phyloP scores from a whole-genome alignment of 2,329 filamentous ascomycete genomes.

The Fusarium succisae region DNA sequence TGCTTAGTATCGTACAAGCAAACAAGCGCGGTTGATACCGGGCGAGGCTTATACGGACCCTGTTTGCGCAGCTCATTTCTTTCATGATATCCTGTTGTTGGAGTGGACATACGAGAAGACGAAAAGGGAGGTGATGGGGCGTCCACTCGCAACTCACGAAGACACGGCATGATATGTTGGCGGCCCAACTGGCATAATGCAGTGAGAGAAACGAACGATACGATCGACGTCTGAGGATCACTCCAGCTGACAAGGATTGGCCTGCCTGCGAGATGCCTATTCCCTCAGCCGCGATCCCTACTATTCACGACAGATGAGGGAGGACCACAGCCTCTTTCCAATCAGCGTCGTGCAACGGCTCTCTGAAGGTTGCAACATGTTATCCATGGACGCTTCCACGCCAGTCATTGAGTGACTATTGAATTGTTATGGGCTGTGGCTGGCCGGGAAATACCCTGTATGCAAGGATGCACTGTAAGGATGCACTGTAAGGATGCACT shows the following conservation, averaged over 20 bases:
- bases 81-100: conserved; percentile 18
- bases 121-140: conserved; percentile 33
- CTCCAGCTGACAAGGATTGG: conserved; percentile 37
- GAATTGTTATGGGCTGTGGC: conserved; percentile 11
- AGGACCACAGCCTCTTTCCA: conserved; percentile 38
- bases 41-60: conserved; percentile 16
- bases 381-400: conserved; percentile 29
- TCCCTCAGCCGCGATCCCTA: conserved; percentile 21
- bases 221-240: conserved; percentile 35
- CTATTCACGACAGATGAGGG: conserved; percentile 37
- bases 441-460: conserved; percentile 24
- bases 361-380: conserved; percentile 3
- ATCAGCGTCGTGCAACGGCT: conserved; percentile 23
- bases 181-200: conserved; percentile 28
- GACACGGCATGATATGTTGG: conserved; percentile 32
- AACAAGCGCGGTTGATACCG: conserved; percentile 9
- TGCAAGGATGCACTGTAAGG: conserved; percentile 20
- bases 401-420: conserved; percentile 19
- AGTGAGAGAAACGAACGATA: conserved; percentile 33
- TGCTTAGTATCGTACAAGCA: not conserved
- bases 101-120: conserved; percentile 11
- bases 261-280: conserved; percentile 28
- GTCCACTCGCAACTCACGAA: conserved; percentile 37
- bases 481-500: conserved; percentile 34
- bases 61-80: conserved; percentile 14